Conservation (phyloP, 2,329 filamentous ascomycete species). For the Chrysoporthe deuterocubensis region DNA sequence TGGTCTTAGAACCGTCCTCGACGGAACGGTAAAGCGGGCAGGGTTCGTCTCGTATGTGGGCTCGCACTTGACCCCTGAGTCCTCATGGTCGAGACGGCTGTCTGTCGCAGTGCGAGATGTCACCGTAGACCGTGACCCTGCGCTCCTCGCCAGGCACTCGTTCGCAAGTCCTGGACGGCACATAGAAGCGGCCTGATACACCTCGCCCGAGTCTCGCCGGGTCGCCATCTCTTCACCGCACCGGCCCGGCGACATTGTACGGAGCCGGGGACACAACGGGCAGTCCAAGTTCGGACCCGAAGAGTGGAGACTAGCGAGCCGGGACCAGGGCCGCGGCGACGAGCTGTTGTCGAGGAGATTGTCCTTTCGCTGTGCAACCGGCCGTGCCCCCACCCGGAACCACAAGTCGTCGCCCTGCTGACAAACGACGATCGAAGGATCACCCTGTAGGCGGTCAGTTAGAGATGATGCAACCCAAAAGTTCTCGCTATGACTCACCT, state of each 20-base stretch:
- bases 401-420: too few relatives aligned
- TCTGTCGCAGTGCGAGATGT: background rate
- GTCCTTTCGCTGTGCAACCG: background rate
- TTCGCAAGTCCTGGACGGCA: background rate
- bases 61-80: too few relatives aligned
- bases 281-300: background rate
- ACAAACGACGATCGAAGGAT: too few relatives aligned
- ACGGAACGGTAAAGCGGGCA: too few relatives aligned
- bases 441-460: background rate
- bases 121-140: background rate
- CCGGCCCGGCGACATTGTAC: conserved; percentile 1
- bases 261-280: background rate
- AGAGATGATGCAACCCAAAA: background rate
- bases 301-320: background rate
- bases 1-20: too few relatives aligned
- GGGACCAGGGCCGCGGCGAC: background rate
- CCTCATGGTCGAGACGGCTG: background rate
- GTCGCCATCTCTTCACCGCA: background rate
- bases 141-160: background rate
- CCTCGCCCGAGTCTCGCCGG: too few relatives aligned
- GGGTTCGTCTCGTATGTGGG: too few relatives aligned
- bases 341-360: background rate
- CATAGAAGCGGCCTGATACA: background rate
- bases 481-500: conserved; percentile 4
- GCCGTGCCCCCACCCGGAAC: too few relatives aligned